phyloP scores from a whole-genome alignment of 495 filamentous ascomycete genomes.

The Lasiosphaeriaceae sp. region DNA sequence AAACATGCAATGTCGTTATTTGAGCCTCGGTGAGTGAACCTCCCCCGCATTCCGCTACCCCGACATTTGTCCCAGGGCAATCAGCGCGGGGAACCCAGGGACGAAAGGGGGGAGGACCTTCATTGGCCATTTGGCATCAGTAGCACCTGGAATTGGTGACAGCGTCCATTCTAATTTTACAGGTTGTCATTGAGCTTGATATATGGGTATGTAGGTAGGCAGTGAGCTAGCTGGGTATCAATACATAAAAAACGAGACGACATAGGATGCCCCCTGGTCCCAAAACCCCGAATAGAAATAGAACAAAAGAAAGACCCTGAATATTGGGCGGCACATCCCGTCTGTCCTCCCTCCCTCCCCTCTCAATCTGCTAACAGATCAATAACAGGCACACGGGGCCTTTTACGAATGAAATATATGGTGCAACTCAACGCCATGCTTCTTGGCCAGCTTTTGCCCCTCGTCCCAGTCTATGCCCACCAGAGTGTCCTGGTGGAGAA shows the following conservation, averaged over 20 bases:
- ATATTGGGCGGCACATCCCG: too few species aligned
- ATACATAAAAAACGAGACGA: too few species aligned
- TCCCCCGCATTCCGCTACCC: constrained; percentile 13
- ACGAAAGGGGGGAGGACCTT: neutral
- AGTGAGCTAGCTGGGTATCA: too few species aligned
- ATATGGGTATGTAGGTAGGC: too few species aligned
- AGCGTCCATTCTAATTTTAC: too few species aligned
- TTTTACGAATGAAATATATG: neutral
- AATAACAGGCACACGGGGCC: too few species aligned
- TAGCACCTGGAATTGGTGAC: neutral
- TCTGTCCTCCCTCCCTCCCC: too few species aligned
- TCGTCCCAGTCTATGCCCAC: constrained; percentile 11
- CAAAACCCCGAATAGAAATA: too few species aligned
- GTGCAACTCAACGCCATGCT: constrained; percentile 9
- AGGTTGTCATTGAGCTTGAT: too few species aligned
- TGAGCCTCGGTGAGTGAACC: neutral
- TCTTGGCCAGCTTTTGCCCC: constrained; percentile 5
- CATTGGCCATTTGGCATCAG: neutral
- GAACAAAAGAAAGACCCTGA: neutral
- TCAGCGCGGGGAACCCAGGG: neutral
- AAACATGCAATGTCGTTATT: neutral
- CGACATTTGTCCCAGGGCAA: constrained; percentile 2
- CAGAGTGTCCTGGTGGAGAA: constrained; percentile 15
- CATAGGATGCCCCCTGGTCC: too few species aligned
- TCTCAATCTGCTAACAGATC: too few species aligned